phyloP scores from a whole-genome alignment of 495 filamentous ascomycete genomes.

The Glonium stellatum region DNA sequence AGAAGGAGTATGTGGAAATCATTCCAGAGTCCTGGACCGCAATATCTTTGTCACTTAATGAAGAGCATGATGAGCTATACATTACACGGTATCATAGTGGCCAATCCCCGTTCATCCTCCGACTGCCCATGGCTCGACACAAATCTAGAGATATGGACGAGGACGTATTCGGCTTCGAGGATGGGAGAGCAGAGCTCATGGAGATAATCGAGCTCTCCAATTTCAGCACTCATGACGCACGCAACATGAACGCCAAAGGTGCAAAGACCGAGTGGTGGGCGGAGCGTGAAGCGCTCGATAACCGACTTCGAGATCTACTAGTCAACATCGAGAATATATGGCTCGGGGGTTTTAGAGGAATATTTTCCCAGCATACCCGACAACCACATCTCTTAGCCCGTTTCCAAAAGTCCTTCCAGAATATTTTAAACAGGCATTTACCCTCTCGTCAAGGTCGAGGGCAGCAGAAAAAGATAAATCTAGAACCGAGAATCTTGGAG shows the following conservation, averaged over 20 bases:
- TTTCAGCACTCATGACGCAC: slow-evolving; percentile 68
- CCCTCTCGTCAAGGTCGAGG: slow-evolving; percentile 66
- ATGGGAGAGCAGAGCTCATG: slow-evolving; percentile 67
- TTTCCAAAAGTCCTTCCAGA: slow-evolving; percentile 70
- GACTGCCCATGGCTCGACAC: slow-evolving; percentile 74
- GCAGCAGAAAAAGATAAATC: slow-evolving; percentile 46
- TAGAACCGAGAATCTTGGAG: slow-evolving; percentile 75
- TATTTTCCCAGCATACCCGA: slow-evolving; percentile 68
- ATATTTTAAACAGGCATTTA: slow-evolving; percentile 77
- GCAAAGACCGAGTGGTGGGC: slow-evolving; percentile 83
- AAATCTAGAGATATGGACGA: slow-evolving; percentile 73
- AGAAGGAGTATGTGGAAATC: slow-evolving; percentile 68
- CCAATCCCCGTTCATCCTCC: slow-evolving; percentile 72
- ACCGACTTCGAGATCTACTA: slow-evolving; percentile 67
- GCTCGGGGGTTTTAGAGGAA: slow-evolving; percentile 87
- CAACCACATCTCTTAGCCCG: slow-evolving; percentile 55
- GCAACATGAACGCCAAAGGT: slow-evolving; percentile 50
- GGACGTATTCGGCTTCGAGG: slow-evolving; percentile 73
- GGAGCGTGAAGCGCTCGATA: slow-evolving; percentile 70
- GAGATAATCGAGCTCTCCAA: slow-evolving; percentile 77
- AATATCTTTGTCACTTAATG: slow-evolving; percentile 75
- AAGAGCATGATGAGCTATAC: slow-evolving; percentile 70
- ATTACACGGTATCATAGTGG: slow-evolving; percentile 69
- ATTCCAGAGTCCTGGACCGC: slow-evolving; percentile 78
- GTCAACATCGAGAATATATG: slow-evolving; percentile 83